These are phyloP conservation scores for Murraya paniculata DNA, from an alignment of 345 rosid species.

Conservation along the genomic window DNA sequence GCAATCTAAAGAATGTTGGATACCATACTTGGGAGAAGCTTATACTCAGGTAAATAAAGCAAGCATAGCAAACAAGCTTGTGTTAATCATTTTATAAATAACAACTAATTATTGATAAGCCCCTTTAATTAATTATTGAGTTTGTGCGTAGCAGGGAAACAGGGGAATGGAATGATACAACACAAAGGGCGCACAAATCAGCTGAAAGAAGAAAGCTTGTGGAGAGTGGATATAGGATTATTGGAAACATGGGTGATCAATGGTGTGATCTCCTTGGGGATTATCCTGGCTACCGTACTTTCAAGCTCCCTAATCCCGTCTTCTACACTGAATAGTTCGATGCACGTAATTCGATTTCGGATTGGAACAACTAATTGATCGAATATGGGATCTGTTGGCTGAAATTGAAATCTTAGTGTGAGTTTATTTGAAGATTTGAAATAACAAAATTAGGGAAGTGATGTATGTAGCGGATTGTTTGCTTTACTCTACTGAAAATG, in stretches of 20 bases:
- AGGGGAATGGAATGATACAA: constrained; percentile 8
- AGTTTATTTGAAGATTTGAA: too few relatives aligned
- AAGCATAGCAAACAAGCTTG: too few relatives aligned
- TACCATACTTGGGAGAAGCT: constrained; percentile 31
- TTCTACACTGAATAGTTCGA: constrained; percentile 10
- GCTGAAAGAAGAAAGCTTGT: constrained; percentile 30
- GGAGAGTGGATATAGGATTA: constrained; percentile 34
- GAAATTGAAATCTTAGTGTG: too few relatives aligned
- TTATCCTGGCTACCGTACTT: constrained; percentile 25
- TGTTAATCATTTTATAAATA: too few relatives aligned
- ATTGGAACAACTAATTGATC: too few relatives aligned
- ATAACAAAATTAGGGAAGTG: too few relatives aligned
- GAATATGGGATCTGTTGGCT: too few relatives aligned
- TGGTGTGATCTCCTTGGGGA: constrained; percentile 39
- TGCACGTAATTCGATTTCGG: too few relatives aligned
- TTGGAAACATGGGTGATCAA: constrained; percentile 46
- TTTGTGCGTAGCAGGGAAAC: constrained; percentile 16
- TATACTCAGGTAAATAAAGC: constrained; percentile 31
- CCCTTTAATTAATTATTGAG: neutral
- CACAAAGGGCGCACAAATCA: constrained; percentile 30
- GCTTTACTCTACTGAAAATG: too few relatives aligned
- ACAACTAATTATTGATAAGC: too few relatives aligned
- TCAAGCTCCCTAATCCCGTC: constrained; percentile 48
- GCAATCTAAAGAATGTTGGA: constrained; percentile 36
- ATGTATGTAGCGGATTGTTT: too few relatives aligned